phyloP scores from a whole-genome alignment of 2,329 filamentous ascomycete genomes.

The Hypoxylon sp. region DNA sequence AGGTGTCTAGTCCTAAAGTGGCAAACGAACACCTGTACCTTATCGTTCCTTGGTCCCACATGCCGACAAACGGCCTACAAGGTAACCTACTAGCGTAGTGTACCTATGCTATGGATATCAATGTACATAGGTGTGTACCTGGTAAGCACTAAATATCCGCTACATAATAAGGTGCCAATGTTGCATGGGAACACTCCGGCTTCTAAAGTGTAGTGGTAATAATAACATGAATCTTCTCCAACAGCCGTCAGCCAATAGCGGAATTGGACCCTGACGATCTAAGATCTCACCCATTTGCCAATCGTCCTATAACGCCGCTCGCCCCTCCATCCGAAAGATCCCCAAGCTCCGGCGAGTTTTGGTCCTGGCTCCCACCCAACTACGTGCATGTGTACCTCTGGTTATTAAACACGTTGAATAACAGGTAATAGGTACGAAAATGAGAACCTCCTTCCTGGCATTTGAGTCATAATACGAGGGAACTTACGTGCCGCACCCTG shows the following conservation, averaged over 20 bases:
- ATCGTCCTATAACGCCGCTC: slow-evolving; percentile 5
- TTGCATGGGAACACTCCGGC: too few species aligned
- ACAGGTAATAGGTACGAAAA: slow-evolving; percentile 6
- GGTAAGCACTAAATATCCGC: too few species aligned
- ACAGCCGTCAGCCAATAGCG: slow-evolving; percentile 11
- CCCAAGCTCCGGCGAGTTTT: background rate
- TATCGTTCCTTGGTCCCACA: slow-evolving; percentile 28
- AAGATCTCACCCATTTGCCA: slow-evolving; percentile 32
- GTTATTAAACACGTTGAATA: slow-evolving; percentile 35
- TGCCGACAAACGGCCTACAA: slow-evolving; percentile 28
- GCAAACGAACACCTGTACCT: slow-evolving; percentile 37
- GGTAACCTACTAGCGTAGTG: too few species aligned
- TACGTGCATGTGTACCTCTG: too few species aligned
- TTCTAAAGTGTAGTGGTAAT: slow-evolving; percentile 5
- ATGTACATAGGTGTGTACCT: too few species aligned
- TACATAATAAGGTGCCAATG: slow-evolving; percentile 1
- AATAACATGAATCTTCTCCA: slow-evolving; percentile 11
- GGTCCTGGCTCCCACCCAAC: slow-evolving; percentile 4
- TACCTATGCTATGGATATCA: too few species aligned
- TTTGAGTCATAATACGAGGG: slow-evolving; percentile 25
- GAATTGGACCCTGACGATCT: slow-evolving; percentile 42
- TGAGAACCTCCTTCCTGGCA: background rate
- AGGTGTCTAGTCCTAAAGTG: slow-evolving; percentile 28
- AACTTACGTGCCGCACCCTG: slow-evolving; percentile 29
- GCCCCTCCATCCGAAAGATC: slow-evolving; percentile 14